Evolutionary conservation across 441 rosid genomes (phyloP).

Genomic region (Erysimum pusillum): DNA sequence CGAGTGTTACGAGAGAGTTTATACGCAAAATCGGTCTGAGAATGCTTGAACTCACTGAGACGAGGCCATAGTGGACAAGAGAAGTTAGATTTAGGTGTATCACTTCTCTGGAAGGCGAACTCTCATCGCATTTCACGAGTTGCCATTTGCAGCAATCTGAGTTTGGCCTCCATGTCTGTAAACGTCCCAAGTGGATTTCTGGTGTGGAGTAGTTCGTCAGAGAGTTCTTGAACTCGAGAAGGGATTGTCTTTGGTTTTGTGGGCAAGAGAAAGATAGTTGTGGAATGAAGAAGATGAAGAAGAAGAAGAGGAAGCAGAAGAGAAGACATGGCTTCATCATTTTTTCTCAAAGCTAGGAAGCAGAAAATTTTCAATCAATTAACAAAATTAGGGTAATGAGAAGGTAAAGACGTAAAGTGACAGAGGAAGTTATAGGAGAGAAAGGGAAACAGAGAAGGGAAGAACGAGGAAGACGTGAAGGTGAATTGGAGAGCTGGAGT

Average conservation of each 20-base stretch:
- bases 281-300: slow-evolving; percentile 23
- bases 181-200: neutral
- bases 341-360: too few relatives aligned
- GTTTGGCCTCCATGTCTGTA: slow-evolving; percentile 46
- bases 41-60: slow-evolving; percentile 33
- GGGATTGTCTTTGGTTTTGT: too few relatives aligned
- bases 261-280: slow-evolving; percentile 34
- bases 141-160: slow-evolving; percentile 51
- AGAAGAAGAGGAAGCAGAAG: neutral
- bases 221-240: slow-evolving; percentile 45
- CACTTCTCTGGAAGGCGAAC: slow-evolving; percentile 30
- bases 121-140: slow-evolving; percentile 37
- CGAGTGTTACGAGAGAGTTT: slow-evolving; percentile 34
- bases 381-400: too few relatives aligned
- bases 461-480: too few relatives aligned
- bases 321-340: slow-evolving; percentile 20
- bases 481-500: too few relatives aligned
- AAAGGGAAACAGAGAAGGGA: too few relatives aligned
- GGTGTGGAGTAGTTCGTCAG: slow-evolving; percentile 22
- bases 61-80: neutral
- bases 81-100: slow-evolving; percentile 13
- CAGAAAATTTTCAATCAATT: too few relatives aligned
- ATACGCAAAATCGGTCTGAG: slow-evolving; percentile 42
- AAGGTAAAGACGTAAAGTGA: too few relatives aligned
- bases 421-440: too few relatives aligned